Base-by-base conservation (phyloP, 305 asterid genomes). In the Striga hermonthica region DNA sequence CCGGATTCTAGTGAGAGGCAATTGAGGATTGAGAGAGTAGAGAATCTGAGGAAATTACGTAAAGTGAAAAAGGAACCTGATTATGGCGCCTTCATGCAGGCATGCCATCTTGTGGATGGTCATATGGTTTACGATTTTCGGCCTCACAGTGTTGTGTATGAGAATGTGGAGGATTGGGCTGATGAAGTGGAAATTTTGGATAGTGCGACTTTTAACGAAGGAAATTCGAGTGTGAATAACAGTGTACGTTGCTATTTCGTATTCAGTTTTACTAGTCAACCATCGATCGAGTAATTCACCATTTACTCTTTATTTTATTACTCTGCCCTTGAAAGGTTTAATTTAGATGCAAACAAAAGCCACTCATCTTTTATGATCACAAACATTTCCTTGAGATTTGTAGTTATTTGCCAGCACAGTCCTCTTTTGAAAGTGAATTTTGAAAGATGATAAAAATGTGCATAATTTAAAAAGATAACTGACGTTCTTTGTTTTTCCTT, bases 121-220 rank as follows among this genome's bases (percentile, higher is more conserved):
- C n/a, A n/a, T 22, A 22, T 22, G 31, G 31, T 1, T 22, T 22
- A 22, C 2, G 2, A 0, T 22, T 22, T 22, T 22, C 31, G 31
- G 31, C 31, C 31, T 22, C 31, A 22, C 31, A 22, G 31, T 22
- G 31, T 22, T 22, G 31, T 22, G 31, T 22, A 22, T 22, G 31
- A 22, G n/a, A n/a, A n/a, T 65, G 68, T 57, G 8, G 47, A 40
- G 10, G 71, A 50, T 22, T 7, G 38, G 12, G 5, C 4, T 40
- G 45, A 10, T 34, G 50, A 35, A 7, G 28, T 79, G 54, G 74
- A 81, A 70, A 58, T 70, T 64, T 9, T 79, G 22, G 84, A 76
- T 9, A 12, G 64, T n/a, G 5, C 37, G 39, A 9, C 58, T 13
- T 71, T 75, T 35, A 0, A 36, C 67, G 67, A 38, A 61, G 48